Percentiles rank a stretch among this genome's conserved stretches.
These are phyloP conservation scores for Cryptococcus sp. DNA, from an alignment of 1,284 basidiomycete genomes.

Conservation along the genomic window DNA sequence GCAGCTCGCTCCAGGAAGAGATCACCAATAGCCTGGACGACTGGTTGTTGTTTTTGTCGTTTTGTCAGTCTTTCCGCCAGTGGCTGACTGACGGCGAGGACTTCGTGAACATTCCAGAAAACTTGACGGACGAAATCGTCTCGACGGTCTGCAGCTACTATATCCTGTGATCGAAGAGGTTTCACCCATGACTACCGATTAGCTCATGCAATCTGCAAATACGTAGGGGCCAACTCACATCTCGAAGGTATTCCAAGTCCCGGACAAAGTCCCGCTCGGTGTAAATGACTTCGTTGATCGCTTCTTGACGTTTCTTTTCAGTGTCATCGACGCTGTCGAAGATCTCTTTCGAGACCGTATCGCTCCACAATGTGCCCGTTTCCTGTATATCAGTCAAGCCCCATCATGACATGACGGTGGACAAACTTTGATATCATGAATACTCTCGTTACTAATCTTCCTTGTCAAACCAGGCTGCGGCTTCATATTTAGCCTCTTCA, in stretches of 20 bases:
- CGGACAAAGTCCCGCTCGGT: constrained; percentile 97
- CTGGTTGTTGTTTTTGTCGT: constrained; percentile 88
- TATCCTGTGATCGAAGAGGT: constrained; percentile 66
- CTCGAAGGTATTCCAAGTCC: constrained; percentile 96
- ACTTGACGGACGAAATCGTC: constrained; percentile 89
- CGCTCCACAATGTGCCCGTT: constrained; percentile 92
- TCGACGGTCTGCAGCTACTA: constrained; percentile 71
- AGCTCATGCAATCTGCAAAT: constrained; percentile 3
- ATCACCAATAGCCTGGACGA: constrained; percentile 90
- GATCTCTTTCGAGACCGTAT: constrained; percentile 91
- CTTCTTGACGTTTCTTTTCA: constrained; percentile 96
- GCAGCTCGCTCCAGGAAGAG: constrained; percentile 84
- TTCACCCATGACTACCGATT: constrained; percentile 75
- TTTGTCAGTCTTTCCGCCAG: constrained; percentile 91
- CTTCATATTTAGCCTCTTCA: constrained; percentile 85
- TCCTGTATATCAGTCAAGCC: constrained; percentile 53
- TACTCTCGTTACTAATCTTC: constrained; percentile 69
- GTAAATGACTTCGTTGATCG: constrained; percentile 98
- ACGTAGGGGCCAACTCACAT: constrained; percentile 56
- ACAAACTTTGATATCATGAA: constrained; percentile 72
- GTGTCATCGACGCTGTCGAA: constrained; percentile 84
- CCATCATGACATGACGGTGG: neutral
- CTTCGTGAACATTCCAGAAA: constrained; percentile 97
- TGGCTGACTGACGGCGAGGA: constrained; percentile 83
- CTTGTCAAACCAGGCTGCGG: constrained; percentile 77